Evolutionary conservation across 2,329 filamentous ascomycete species (phyloP).

Genomic region (Taxawa tesnikishii): DNA sequence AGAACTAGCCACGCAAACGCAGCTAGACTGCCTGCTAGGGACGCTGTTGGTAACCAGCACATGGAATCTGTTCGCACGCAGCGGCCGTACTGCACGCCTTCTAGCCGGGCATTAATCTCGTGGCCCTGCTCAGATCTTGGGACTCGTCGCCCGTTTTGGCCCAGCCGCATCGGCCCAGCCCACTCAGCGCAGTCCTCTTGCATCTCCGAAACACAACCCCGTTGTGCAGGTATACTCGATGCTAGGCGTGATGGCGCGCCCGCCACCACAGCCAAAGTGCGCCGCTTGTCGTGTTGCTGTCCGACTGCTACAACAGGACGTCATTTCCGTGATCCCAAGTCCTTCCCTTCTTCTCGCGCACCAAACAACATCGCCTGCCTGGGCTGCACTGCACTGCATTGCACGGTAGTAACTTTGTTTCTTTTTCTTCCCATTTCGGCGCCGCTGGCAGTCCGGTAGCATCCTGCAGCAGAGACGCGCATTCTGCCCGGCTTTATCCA

Average conservation of each 20-base stretch:
- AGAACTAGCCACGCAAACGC: too few relatives aligned
- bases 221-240: neutral
- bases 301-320: neutral
- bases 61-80: too few relatives aligned
- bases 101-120: too few relatives aligned
- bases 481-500: neutral
- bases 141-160: neutral
- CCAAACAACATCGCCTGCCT: too few relatives aligned
- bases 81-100: too few relatives aligned
- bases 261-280: neutral
- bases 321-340: neutral
- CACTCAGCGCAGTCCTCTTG: too few relatives aligned
- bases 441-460: neutral
- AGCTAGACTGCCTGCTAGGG: too few relatives aligned
- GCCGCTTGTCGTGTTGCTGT: neutral
- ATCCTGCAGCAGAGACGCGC: too few relatives aligned
- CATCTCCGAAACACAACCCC: neutral
- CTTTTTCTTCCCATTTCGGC: neutral
- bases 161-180: neutral
- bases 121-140: neutral
- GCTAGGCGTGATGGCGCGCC: neutral
- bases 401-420: neutral
- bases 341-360: too few relatives aligned
- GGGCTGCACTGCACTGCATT: too few relatives aligned
- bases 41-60: too few relatives aligned